Base-by-base conservation (phyloP, 2,329 filamentous ascomycete species). In the Sporothrix inflata region DNA sequence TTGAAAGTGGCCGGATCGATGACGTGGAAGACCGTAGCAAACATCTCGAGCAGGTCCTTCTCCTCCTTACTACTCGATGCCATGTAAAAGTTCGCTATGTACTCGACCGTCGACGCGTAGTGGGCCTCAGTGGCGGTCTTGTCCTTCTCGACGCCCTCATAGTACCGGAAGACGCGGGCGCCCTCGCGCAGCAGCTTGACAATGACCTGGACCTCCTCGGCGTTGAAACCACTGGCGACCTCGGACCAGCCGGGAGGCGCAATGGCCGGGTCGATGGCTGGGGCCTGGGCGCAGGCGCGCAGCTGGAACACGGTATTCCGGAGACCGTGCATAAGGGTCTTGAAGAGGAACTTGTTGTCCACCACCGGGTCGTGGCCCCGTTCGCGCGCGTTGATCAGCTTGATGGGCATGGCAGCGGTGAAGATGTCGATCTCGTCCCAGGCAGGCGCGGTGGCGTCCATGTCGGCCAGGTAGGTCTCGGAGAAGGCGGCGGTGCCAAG, bases 401-500 rank as follows among this genome's bases (percentile, higher is more conserved):
- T 98, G 82, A 99, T 98, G 0, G 96, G 97, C 78, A 95, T 96
- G 1, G 96, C 96, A 60, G 89, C 92, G 7, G 73, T 72, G 82
- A 98, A 99, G 65, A 99, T 98, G 81, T 99, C 97, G 53, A 96
- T 95, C 81, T 98, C 94, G 77, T 99, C 97, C 94, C 96, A 99
- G 75, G 97, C 94, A 0, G 96, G 96, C 4, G 89, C 89, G 4
- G 89, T 89, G 40, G 89, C 84, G 42, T 95, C 90, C 79, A 91
- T 91, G 71, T 97, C 93, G 0, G 94, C 93, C 70, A 97, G 88
- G 77, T 94, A 97, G 63, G 92, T 92, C 76, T 98, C 96, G 0
- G 88, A 84, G 0, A 85, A 79, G 42, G 82, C 82, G 11, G 87
- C 86, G 2, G 89, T 87, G 75, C 92, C 89, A 5, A 75, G 74